Evolutionary conservation across 2,329 filamentous ascomycete species (phyloP), one percentile per base, ranked within the genome.

Genomic region (Cercospora nicotianae): DNA sequence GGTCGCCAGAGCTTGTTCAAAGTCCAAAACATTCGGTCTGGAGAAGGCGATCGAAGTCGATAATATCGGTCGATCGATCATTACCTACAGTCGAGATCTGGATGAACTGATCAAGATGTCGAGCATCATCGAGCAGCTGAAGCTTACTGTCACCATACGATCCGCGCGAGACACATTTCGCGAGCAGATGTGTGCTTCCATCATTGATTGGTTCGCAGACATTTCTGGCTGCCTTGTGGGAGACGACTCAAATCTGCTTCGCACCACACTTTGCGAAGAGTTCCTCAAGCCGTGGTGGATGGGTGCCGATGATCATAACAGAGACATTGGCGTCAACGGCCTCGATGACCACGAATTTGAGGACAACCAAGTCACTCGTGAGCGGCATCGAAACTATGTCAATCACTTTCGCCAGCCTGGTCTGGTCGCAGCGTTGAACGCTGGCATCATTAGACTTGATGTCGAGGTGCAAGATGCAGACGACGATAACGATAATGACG

Each of bases 101-200:
- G 84, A 88, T 30, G 85, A 87, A 42, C 85, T 99, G 12, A 83
- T 99, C 16, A 82, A 83, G 13, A 94, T 95, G 80, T 92, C 94
- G 5, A 91, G 88, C 71, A 89, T 95, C 23, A 91, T 99, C 72
- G 95, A 99, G 80, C 90, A 96, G 69, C 97, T 99, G 79, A 94
- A 96, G 77, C 89, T 99, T 66, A 98, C 95, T 0, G 93, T 97
- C 60, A 99, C 95, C 0, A 93, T 99, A 69, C 89, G 95, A 55
- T 97, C 94, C 9, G 89, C 95, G 5, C 87, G 96, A 73, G 95
- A 99, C 80, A 98, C 93, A 0, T 99, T 98, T 81, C 87, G 95
- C 67, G 95, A 99, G 78, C 92, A 98, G 78, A 99, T 99, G 96
- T 97, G 94, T 75, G 93, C 92, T n/a, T 93, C 93, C 16, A 94